Evolutionary conservation across 2,329 filamentous ascomycete species (phyloP).

Genomic region (Pyrenochaeta sp.): DNA sequence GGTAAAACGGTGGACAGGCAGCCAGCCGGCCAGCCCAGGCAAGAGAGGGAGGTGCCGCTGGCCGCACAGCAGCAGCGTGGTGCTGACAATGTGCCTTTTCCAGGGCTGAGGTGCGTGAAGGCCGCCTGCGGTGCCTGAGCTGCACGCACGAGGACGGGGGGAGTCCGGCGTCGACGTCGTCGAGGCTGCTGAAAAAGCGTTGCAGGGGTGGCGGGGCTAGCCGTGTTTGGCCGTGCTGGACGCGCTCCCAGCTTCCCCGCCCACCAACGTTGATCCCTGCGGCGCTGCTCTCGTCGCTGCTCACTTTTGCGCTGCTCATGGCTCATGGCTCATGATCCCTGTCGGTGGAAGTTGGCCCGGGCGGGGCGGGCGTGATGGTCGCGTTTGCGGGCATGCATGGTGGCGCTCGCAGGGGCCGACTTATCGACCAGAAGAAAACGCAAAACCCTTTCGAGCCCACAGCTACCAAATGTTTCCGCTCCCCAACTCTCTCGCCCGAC

Average conservation of each 20-base stretch:
- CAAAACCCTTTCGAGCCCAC: slow-evolving; percentile 36
- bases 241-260: slow-evolving; percentile 10
- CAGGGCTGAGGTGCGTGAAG: background rate
- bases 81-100: background rate
- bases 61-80: too few species aligned
- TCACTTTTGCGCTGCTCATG: too few species aligned
- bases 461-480: slow-evolving; percentile 17
- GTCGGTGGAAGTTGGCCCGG: slow-evolving; percentile 9
- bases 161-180: slow-evolving; percentile 9
- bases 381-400: slow-evolving; percentile 29
- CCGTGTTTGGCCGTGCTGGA: slow-evolving; percentile 7
- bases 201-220: background rate
- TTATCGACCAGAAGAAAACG: slow-evolving; percentile 26
- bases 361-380: slow-evolving; percentile 23
- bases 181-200: slow-evolving; percentile 12
- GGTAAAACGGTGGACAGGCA: slow-evolving; percentile 5
- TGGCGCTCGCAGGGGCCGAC: slow-evolving; percentile 24
- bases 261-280: slow-evolving; percentile 19
- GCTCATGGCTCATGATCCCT: slow-evolving; percentile 12
- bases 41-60: too few species aligned
- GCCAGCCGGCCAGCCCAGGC: slow-evolving; percentile 5
- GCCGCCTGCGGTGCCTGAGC: background rate
- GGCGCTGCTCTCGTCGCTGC: slow-evolving; percentile 8
- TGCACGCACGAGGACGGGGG: slow-evolving; percentile 16
- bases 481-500: slow-evolving; percentile 17